Base-by-base conservation (phyloP, 2,329 filamentous ascomycete species). In the Trichoderma pleuroti region DNA sequence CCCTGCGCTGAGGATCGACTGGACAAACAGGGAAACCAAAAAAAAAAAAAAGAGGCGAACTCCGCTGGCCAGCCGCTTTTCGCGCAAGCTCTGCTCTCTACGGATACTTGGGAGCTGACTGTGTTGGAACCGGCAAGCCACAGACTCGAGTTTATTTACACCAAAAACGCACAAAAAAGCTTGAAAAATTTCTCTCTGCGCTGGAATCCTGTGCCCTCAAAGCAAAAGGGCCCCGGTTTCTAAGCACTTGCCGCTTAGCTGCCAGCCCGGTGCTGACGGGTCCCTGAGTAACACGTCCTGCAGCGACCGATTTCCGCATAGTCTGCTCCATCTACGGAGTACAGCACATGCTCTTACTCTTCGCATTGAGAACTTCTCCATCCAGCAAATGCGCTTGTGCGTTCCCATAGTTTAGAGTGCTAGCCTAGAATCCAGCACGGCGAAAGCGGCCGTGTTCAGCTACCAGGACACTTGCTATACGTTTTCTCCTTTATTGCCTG, bases 171-270 rank as follows among this genome's bases (percentile, higher is more conserved):
- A 24, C 60, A 28, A 52, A 10, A 49, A 49, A 30, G 30, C 12
- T 21, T 18, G 26, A 68, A 68, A 61, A 68, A 68, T 61, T 61
- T 36, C 28, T 60, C 42, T 26, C 26, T n/a, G 65, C 21, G 56
- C 24, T 56, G 56, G 36, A 49, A 46, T 24, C n/a, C 54, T 49
- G n/a, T n/a, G n/a, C n/a, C n/a, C 21, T 12, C 7, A 24, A 21
- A 18, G 12, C 7, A 32, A 21, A 21, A 18, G 12, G 16, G 54
- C n/a, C 56, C 65, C 65, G 46, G 54, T 61, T 68, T 68, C 65
- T 68, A 68, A 68, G 65, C 65, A 68, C 65, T 68, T 68, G 56
- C 36, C 56, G n/a, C 42, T 24, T 61, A 60, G 56, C 28, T 49
- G 30, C 54, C 26, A 60, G 54, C 54, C 49, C 39, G 18, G 65